Base-by-base conservation (phyloP, 495 filamentous ascomycete species). In the Penicillium parvum region DNA sequence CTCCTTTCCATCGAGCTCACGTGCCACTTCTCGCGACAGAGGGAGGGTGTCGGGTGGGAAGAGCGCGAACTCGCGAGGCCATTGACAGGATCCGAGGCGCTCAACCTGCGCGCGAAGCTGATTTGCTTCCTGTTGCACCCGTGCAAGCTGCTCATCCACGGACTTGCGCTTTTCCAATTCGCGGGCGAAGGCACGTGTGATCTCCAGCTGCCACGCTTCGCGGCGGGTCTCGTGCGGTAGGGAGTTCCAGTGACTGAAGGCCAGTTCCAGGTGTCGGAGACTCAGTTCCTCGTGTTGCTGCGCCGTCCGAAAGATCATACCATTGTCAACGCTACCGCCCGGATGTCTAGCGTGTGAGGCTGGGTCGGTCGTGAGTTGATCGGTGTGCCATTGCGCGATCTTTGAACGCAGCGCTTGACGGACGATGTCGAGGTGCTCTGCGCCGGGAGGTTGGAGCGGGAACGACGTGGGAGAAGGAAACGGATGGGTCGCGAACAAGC, bases 181-280 rank as follows among this genome's bases (percentile, higher is more conserved):
- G n/a, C 77, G 71, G 7, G 78, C 79, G 34, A 84, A 82, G 21
- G 84, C 78, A 26, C 88, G 79, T 1, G 82, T 81, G 27, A 88
- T 73, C 55, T 91, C 87, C n/a, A 91, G 66, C 21, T 74, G 78
- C 90, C 90, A 96, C 3, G 77, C 59, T 25, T 88, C 79, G 21
- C 73, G 70, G 23, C 75, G 74, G 27, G 79, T 66, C 12, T 76
- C 71, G 7, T 65, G 59, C 1, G 81, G 49, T 2, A 89, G 67
- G 1, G 59, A 61, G 14, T 69, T 73, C 88, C 88, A 96, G 27
- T 85, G 78, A 14, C 75, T 71, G 58, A 76, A 95, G 3, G 85
- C 78, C 9, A 78, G 70, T 15, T 81, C 74, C 1, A 94, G 55
- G 57, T 96, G 90, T 17, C 80, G 50, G 3, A 68, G 66, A 19